Base-by-base conservation (phyloP, 2,329 filamentous ascomycete genomes). In the Diaporthe velutina region DNA sequence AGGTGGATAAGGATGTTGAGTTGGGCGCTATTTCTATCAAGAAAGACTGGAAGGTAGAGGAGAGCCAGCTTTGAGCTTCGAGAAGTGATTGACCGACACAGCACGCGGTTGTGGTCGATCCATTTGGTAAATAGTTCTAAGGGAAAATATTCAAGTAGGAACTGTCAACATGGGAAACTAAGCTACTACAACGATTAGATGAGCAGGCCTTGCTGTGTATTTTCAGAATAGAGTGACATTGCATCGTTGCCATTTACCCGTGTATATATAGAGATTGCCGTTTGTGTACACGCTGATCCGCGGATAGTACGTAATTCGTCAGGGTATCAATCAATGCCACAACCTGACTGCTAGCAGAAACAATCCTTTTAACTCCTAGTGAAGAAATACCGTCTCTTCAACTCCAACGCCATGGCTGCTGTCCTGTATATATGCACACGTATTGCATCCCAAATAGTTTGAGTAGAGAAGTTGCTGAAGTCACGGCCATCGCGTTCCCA, bases 241-340 rank as follows among this genome's bases (percentile, higher is more conserved):
- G 48, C 35, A 42, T 64, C 57, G 60, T 55, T 72, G 45, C 25
- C 38, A n/a, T 64, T 70, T 64, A 50, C 6, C 68, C 55, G n/a
- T 58, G 22, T 58, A 50, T 48, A 50, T 68, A 50, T 54, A 57
- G 7, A 33, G 17, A 30, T 61, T 45, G 7, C 55, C 50, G 40
- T 40, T 61, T 50, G 40, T 71, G 42, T 72, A 54, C 45, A 13
- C 35, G 54, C 57, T 54, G 35, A 64, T 40, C 45, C 70, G 48
- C 25, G 58, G 30, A 64, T 25, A 55, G 40, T n/a, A 38, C 70
- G 40, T 72, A 64, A 60, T 30, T 55, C 70, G 70, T 72, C 70
- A 64, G 70, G 70, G 70, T 72, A 72, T 72, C 70, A 72, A 72
- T 64, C 50, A 60, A 25, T 72, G 45, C 48, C 42, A 42, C 25